Evolutionary conservation across 371 early-diverging fungal species (phyloP).

Genomic region (Mortierella sp.): DNA sequence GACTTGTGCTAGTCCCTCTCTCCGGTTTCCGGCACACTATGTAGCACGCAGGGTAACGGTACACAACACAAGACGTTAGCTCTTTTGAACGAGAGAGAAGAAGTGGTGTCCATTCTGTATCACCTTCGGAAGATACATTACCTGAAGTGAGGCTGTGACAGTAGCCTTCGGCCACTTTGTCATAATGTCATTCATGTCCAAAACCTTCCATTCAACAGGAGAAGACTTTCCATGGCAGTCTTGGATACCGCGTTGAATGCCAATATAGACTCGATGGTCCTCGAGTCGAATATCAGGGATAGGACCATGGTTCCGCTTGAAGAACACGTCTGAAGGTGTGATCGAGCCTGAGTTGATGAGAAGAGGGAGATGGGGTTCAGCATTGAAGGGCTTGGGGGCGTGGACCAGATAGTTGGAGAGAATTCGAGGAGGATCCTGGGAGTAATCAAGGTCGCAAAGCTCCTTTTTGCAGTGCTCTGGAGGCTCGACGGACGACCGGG

Average conservation of each 20-base stretch:
- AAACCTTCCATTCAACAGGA: constrained; percentile 32
- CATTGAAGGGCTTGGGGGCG: constrained; percentile 66
- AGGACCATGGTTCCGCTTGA: constrained; percentile 88
- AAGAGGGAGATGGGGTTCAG: constrained; percentile 61
- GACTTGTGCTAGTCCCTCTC: constrained; percentile 82
- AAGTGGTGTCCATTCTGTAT: not conserved
- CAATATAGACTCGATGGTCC: constrained; percentile 57
- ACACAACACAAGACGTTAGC: not conserved
- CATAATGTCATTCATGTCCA: constrained; percentile 48
- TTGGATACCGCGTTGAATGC: constrained; percentile 21
- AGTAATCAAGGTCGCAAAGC: constrained; percentile 30
- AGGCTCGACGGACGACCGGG: constrained; percentile 8
- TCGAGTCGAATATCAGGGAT: constrained; percentile 76
- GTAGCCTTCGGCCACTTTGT: constrained; percentile 42
- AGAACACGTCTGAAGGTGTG: constrained; percentile 64
- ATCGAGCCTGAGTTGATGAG: constrained; percentile 61
- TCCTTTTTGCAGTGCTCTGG: constrained; percentile 29
- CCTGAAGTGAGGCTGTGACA: constrained; percentile 44
- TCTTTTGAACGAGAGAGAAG: not conserved
- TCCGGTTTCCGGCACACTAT: constrained; percentile 83
- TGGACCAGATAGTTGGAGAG: constrained; percentile 56
- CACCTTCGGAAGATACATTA: not conserved
- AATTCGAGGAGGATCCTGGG: constrained; percentile 33
- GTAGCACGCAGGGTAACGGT: not conserved
- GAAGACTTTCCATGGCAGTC: not conserved